phyloP scores from a whole-genome alignment of 306 rosid genomes.

The Rubus idaeus region DNA sequence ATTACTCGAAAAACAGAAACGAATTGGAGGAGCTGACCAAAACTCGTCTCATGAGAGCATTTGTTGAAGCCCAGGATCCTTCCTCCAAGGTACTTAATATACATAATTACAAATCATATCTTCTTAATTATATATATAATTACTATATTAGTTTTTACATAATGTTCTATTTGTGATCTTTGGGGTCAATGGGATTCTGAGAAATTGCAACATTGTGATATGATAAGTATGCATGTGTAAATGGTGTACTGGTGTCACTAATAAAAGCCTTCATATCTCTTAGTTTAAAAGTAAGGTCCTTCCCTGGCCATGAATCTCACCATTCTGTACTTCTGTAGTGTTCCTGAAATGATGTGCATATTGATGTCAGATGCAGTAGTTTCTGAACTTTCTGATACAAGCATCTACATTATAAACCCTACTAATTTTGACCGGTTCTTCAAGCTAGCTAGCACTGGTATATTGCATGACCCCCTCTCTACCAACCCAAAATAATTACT shows the following conservation, averaged over 20 bases:
- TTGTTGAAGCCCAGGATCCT: constrained; percentile 28
- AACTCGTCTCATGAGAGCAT: constrained; percentile 23
- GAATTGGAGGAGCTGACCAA: constrained; percentile 16
- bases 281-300: too few relatives aligned
- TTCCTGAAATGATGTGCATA: background rate
- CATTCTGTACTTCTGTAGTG: background rate
- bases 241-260: background rate
- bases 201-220: background rate
- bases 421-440: background rate
- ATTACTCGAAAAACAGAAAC: background rate
- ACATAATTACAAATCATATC: background rate
- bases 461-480: background rate
- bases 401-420: background rate
- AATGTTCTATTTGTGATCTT: background rate
- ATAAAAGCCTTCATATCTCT: background rate
- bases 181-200: background rate
- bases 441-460: background rate
- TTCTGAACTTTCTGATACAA: background rate
- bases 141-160: background rate
- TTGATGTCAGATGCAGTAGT: background rate
- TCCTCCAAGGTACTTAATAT: constrained; percentile 22
- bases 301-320: background rate
- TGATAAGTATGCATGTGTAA: background rate
- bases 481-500: background rate
- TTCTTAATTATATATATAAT: background rate